Conservation (phyloP, 2,329 filamentous ascomycete genomes). For the Botrytis aclada region DNA sequence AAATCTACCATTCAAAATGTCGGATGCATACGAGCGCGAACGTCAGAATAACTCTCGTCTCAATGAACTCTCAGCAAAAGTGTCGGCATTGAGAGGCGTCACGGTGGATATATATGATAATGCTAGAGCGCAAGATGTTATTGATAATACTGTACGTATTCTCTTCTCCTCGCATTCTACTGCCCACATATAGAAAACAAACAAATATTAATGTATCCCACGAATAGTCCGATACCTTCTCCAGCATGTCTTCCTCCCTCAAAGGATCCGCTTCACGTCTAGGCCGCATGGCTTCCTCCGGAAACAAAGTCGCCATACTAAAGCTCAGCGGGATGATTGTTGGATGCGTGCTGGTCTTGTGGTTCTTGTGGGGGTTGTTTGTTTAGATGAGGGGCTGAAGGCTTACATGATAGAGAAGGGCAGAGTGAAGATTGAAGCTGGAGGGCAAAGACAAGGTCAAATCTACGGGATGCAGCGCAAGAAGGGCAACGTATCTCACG, state of each 20-base stretch:
- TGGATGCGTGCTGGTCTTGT: conserved; percentile 68
- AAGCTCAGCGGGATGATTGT: conserved; percentile 85
- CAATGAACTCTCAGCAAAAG: conserved; percentile 85
- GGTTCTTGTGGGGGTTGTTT: conserved; percentile 47
- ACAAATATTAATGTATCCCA: background rate
- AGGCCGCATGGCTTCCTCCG: conserved; percentile 84
- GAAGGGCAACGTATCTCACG: background rate
- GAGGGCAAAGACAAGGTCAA: background rate
- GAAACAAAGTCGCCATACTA: conserved; percentile 86
- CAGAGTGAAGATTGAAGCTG: background rate
- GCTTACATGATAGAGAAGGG: background rate
- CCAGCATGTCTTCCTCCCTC: conserved; percentile 75
- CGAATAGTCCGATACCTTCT: conserved; percentile 79
- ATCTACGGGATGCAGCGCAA: background rate
- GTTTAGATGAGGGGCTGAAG: conserved; percentile 24
- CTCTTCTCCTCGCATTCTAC: background rate
- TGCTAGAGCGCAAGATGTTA: conserved; percentile 80
- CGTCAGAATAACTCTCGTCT: conserved; percentile 94
- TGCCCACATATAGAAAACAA: background rate
- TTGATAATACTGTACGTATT: conserved; percentile 74
- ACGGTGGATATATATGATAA: conserved; percentile 98
- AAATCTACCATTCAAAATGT: conserved; percentile 49
- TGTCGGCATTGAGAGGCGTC: conserved; percentile 85
- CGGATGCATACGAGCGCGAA: conserved; percentile 75
- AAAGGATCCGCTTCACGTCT: conserved; percentile 81